Evolutionary conservation across 2,329 filamentous ascomycete genomes (phyloP).

Genomic region (Neocucurbitaria cava): DNA sequence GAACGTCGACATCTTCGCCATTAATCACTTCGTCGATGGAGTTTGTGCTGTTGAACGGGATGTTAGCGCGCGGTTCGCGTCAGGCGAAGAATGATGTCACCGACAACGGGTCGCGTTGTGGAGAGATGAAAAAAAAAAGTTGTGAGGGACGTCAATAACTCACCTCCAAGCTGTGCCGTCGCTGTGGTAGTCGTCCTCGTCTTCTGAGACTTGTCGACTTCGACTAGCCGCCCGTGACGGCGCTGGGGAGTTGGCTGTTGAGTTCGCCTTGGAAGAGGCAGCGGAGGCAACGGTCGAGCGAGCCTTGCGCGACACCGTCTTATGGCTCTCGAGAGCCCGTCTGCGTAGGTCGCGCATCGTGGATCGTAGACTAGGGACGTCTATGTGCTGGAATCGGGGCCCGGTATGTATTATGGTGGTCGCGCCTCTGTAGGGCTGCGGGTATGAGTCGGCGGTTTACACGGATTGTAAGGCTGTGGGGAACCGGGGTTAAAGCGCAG

Average conservation of each 20-base stretch:
- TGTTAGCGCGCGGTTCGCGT: slow-evolving; percentile 31
- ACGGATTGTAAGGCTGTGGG: slow-evolving; percentile 35
- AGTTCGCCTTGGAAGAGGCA: slow-evolving; percentile 64
- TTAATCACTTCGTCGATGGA: slow-evolving; percentile 71
- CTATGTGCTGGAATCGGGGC: slow-evolving; percentile 19
- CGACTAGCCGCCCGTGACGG: slow-evolving; percentile 59
- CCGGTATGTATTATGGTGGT: not conserved
- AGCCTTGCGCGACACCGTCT: slow-evolving; percentile 75
- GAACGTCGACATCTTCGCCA: slow-evolving; percentile 57
- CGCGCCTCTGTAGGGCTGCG: slow-evolving; percentile 16
- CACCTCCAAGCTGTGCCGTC: slow-evolving; percentile 67
- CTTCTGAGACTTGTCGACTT: slow-evolving; percentile 70
- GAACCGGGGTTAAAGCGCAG: slow-evolving; percentile 18
- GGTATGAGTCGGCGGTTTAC: slow-evolving; percentile 15
- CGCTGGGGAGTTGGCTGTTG: slow-evolving; percentile 63
- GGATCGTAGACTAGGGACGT: not conserved
- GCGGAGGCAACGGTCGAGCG: slow-evolving; percentile 64
- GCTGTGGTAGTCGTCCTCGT: slow-evolving; percentile 68
- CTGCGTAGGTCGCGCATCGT: slow-evolving; percentile 69
- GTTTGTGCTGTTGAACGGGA: slow-evolving; percentile 56
- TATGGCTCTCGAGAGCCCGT: slow-evolving; percentile 74
- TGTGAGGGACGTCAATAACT: slow-evolving; percentile 23
- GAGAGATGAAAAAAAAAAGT: slow-evolving; percentile 18
- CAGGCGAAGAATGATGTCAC: slow-evolving; percentile 38
- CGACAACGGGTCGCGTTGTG: slow-evolving; percentile 10